These are phyloP conservation scores for Phoenix dactylifera DNA, from an alignment of 176 grass and related monocot genomes.

Conservation along the genomic window DNA sequence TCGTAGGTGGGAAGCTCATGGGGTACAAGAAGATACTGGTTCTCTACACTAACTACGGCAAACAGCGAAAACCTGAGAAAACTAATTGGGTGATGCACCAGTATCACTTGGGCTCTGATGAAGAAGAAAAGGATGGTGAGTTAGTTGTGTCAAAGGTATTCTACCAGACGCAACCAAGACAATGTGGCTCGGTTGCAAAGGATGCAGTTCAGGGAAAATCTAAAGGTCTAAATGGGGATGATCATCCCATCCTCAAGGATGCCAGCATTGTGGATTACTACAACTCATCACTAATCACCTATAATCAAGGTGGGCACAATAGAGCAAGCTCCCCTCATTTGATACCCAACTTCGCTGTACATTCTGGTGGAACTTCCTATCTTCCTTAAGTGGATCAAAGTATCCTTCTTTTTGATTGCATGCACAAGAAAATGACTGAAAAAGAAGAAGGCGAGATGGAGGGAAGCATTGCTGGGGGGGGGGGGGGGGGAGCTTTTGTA, in stretches of 20 bases:
- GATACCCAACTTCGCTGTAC: constrained; percentile 72
- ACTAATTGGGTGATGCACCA: constrained; percentile 98
- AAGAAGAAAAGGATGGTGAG: constrained; percentile 90
- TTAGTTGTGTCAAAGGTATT: constrained; percentile 97
- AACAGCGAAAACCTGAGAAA: constrained; percentile 93
- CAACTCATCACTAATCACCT: constrained; percentile 49
- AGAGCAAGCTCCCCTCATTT: constrained; percentile 42
- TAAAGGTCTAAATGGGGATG: constrained; percentile 5
- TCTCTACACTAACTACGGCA: constrained; percentile 86
- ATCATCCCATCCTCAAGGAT: constrained; percentile 27
- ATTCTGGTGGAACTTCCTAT: constrained; percentile 58
- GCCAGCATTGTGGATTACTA: constrained; percentile 54
- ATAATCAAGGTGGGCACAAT: constrained; percentile 47
- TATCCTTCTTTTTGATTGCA: too few species aligned
- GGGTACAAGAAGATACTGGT: constrained; percentile 93
- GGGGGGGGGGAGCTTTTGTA: too few species aligned
- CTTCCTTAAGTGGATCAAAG: constrained; percentile 34
- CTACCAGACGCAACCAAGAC: constrained; percentile 95
- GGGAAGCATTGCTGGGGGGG: too few species aligned
- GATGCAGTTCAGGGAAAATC: constrained; percentile 1
- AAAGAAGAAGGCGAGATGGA: too few species aligned
- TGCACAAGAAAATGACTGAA: too few species aligned
- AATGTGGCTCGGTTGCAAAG: constrained; percentile 43
- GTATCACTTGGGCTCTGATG: constrained; percentile 73
- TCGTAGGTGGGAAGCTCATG: constrained; percentile 26